These are phyloP conservation scores for Tephrocybe sp. DNA, from an alignment of 768 basidiomycete genomes.

Conservation along the genomic window DNA sequence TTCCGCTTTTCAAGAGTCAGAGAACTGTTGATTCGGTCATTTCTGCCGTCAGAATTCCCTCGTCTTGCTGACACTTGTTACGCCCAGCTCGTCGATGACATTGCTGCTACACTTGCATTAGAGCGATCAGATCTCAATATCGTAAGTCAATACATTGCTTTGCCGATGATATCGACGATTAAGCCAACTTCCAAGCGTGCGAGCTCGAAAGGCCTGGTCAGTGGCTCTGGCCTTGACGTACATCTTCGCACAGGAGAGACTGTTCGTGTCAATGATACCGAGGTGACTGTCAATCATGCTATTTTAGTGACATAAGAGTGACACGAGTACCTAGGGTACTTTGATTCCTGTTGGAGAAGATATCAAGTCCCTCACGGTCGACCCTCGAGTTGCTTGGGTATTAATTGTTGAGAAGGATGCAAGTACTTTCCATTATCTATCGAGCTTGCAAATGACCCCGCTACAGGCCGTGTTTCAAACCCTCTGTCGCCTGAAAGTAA, in stretches of 20 bases:
- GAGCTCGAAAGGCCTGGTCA: conserved; percentile 85
- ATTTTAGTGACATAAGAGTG: not conserved
- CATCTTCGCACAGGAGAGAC: conserved; percentile 54
- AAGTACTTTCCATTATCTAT: conserved; percentile 8
- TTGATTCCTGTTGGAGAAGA: conserved; percentile 80
- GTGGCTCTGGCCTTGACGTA: conserved; percentile 63
- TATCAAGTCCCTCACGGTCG: conserved; percentile 59
- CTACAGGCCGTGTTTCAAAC: conserved; percentile 94
- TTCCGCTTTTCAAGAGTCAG: conserved; percentile 75
- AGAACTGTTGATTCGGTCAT: conserved; percentile 72
- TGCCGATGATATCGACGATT: not conserved
- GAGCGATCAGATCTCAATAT: conserved; percentile 79
- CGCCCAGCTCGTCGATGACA: conserved; percentile 79
- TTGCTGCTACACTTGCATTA: conserved; percentile 80
- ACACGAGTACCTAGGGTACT: conserved; percentile 48
- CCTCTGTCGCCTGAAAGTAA: conserved; percentile 59
- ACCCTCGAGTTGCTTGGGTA: conserved; percentile 67
- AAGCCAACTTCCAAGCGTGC: conserved; percentile 58
- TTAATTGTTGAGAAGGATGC: conserved; percentile 96
- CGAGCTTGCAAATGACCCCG: not conserved
- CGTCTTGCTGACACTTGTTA: not conserved
- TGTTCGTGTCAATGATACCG: conserved; percentile 52
- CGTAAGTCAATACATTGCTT: conserved; percentile 37
- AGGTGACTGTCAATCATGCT: conserved; percentile 38
- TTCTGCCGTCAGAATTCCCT: conserved; percentile 10